These are phyloP conservation scores for Trichoderma brevicompactum DNA, from an alignment of 2,329 filamentous ascomycete species.

Conservation along the genomic window DNA sequence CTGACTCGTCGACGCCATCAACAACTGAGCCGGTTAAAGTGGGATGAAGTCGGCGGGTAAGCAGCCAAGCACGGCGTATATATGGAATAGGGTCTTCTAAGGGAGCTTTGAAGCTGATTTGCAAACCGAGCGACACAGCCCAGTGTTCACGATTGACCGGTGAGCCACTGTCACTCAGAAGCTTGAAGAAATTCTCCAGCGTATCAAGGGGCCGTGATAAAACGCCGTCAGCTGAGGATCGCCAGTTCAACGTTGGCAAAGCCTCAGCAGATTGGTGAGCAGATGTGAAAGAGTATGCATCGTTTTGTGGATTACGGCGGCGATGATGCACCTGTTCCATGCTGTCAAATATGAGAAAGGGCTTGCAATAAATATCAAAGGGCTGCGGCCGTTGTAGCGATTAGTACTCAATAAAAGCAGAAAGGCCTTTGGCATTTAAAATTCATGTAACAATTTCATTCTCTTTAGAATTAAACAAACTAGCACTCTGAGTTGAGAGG, in stretches of 20 bases:
- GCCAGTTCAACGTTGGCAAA: neutral
- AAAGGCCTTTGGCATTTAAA: too few relatives aligned
- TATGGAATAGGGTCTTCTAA: slow-evolving; percentile 32
- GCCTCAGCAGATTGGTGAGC: neutral
- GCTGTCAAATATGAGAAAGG: neutral
- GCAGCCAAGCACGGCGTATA: slow-evolving; percentile 31
- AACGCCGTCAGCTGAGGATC: neutral
- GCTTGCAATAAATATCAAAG: too few relatives aligned
- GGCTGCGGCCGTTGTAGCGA: too few relatives aligned
- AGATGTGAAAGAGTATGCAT: too few relatives aligned
- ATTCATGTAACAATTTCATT: too few relatives aligned
- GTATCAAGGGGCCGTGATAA: slow-evolving; percentile 30
- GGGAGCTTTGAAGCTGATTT: slow-evolving; percentile 31
- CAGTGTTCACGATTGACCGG: slow-evolving; percentile 41
- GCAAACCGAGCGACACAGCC: slow-evolving; percentile 36
- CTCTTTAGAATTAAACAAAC: too few relatives aligned
- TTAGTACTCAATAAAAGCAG: neutral
- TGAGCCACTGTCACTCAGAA: slow-evolving; percentile 37
- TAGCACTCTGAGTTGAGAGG: neutral
- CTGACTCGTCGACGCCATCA: neutral
- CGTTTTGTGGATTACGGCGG: neutral
- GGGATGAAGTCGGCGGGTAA: slow-evolving; percentile 33
- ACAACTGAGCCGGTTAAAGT: slow-evolving; percentile 12
- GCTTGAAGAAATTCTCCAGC: slow-evolving; percentile 39
- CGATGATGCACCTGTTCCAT: neutral